Base-by-base conservation (phyloP, 2,329 filamentous ascomycete species). In the Teratosphaeria epicoccoides region DNA sequence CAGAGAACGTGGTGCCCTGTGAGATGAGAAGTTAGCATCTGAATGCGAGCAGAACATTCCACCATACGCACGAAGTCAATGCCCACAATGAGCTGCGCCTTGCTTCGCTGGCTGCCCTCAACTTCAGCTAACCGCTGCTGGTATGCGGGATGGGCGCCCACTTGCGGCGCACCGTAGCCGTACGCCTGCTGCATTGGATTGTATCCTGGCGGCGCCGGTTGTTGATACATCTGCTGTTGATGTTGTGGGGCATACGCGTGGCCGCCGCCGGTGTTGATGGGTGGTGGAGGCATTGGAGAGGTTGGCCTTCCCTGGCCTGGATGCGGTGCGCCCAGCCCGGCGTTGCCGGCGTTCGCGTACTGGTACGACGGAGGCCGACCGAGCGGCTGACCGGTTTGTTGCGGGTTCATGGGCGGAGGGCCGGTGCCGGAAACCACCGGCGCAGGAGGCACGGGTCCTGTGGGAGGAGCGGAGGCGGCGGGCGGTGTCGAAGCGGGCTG, bases 31-130 rank as follows among this genome's bases (percentile, higher is more conserved):
- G 46, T 55, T 37, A 55, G 50, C 20, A 33, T 25, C n/a, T 14
- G 20, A 10, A 44, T 17, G 20, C n/a, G 2, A 40, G 24, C 2
- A 11, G 6, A 6, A 24, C 24, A 24, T 43, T 47, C 12, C 20
- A 33, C 12, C 23, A 5, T 9, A 63, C 84, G 74, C 75, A 95
- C 93, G 77, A 98, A 98, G 73, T 98, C 93, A 68, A 98, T 97
- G 60, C 93, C 93, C 51, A 98, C 93, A 70, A 98, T 98, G 64
- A 98, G 77, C 75, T 97, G 93, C 49, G 93, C 87, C 76, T 96
- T 96, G 75, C 85, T 95, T 68, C 88, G 83, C 64, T 85, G 88
- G 62, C 84, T 87, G 54, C 87, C 90, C 63, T 95, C 88, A 29
- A 95, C 87, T 71, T 97, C 91, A 28, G 63, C 64, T 14, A 60